Base-by-base conservation (phyloP, 2,329 filamentous ascomycete genomes). In the Aspergillus tamarii region DNA sequence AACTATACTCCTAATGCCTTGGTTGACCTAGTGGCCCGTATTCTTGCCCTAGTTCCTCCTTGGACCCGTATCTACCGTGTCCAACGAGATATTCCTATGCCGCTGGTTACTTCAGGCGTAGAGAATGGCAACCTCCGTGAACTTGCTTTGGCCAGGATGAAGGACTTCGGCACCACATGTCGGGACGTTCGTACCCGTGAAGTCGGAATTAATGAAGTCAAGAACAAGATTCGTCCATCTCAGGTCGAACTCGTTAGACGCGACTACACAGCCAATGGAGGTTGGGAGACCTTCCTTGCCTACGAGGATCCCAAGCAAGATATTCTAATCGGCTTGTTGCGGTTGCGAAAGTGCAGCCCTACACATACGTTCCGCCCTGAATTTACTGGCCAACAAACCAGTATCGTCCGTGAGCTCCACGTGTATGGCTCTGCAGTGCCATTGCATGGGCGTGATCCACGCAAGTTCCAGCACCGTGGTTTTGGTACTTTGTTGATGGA, bases 1-100 rank as follows among this genome's bases (percentile, higher is more conserved):
- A 99, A 99, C 78, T 99, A 99, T 80, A 99, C 95, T 0, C 96
- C 95, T 4, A 99, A 99, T 77, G 94, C 92, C 0, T 86, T 99
- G 39, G 93, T 99, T 66, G 95, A 99, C 76, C 88, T 99, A 19
- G 93, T 99, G 0, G 96, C 95, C 4, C 89, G 95, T n/a, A 99
- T 99, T 59, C 83, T 99, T 66, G 95, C 95, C 0, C 85, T 99
- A 2, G 91, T 99, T 0, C 95, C 95, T 1, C 95, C 95, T 1
- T 99, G 95, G 95, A 99, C 96, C 0, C 89, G 95, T 66, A 99
- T 99, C 73, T 99, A 99, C 82, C 93, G 95, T 64, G 95, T 99
- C 0, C 95, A 99, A 82, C 89, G 95, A 77, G 95, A 99, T 80
- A 99, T 99, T 63, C 95, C 95, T n/a, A 99, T 99, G 95, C 95